Conservation (phyloP, 2,329 filamentous ascomycete species). For the Thielaviopsis ethacetica region DNA sequence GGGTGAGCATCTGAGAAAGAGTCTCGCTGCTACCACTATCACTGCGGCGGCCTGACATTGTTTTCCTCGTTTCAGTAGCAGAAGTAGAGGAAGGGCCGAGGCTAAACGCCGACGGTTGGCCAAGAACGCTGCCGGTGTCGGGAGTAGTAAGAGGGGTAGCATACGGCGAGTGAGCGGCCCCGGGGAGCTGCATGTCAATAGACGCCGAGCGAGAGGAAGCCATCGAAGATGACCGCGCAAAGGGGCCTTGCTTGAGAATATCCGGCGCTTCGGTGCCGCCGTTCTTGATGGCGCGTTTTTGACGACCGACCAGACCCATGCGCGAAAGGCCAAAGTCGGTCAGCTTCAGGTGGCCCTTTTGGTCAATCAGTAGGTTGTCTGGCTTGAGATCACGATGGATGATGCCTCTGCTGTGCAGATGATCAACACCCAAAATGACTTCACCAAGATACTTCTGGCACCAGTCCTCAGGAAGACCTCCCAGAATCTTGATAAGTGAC, state of each 20-base stretch:
- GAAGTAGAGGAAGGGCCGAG: conserved; percentile 41
- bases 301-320: conserved; percentile 91
- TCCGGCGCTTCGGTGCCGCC: conserved; percentile 74
- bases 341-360: conserved; percentile 88
- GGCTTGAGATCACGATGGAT: conserved; percentile 95
- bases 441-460: conserved; percentile 94
- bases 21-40: conserved; percentile 86
- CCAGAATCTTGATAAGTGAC: conserved; percentile 85
- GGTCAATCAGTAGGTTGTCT: conserved; percentile 92
- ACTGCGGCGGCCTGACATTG: conserved; percentile 61
- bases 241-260: conserved; percentile 79
- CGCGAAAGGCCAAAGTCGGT: conserved; percentile 95
- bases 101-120: conserved; percentile 87
- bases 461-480: conserved; percentile 90
- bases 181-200: conserved; percentile 48
- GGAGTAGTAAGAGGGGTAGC: conserved; percentile 80
- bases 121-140: conserved; percentile 42
- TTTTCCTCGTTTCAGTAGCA: conserved; percentile 25
- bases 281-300: conserved; percentile 78
- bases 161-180: conserved; percentile 53
- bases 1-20: conserved; percentile 65
- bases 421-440: conserved; percentile 90
- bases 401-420: conserved; percentile 84
- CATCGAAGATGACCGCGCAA: conserved; percentile 69
- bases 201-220: conserved; percentile 86